Conservation (phyloP, 23 red algal genomes). For the Gracilaria caudata region DNA sequence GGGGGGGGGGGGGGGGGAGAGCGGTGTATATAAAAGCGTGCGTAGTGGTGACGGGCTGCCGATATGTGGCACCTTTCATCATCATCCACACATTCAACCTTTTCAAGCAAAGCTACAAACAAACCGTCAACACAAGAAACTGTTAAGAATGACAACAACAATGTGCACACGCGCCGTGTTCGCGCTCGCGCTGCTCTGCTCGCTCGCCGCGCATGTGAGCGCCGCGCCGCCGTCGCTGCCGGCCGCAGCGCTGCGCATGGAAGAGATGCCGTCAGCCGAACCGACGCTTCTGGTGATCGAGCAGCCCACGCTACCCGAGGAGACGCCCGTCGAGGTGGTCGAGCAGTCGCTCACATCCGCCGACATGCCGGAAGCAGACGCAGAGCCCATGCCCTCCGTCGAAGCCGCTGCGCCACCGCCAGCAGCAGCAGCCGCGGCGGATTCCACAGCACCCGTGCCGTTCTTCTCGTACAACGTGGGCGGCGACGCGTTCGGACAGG, state of each 20-base stretch:
- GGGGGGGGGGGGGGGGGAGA: not conserved
- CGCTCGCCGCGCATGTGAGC: not conserved
- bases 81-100: not conserved
- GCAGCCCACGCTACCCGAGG: not conserved
- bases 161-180: not conserved
- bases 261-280: not conserved
- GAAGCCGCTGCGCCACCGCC: not conserved
- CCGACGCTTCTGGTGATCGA: not conserved
- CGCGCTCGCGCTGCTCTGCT: not conserved
- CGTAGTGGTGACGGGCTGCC: no score
- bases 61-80: not conserved
- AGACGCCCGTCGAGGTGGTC: not conserved
- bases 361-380: not conserved
- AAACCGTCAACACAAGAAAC: no score
- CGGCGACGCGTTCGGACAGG: not conserved
- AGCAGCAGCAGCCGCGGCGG: not conserved
- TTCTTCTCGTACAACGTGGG: constrained; percentile 22
- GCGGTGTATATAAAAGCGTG: not conserved
- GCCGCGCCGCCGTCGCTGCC: not conserved
- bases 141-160: not conserved
- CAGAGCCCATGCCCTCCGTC: not conserved
- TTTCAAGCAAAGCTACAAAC: not conserved
- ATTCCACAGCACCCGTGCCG: not conserved
- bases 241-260: not conserved
- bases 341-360: not conserved